Conservation (phyloP, 495 filamentous ascomycete species). For the Xylaria curta region DNA sequence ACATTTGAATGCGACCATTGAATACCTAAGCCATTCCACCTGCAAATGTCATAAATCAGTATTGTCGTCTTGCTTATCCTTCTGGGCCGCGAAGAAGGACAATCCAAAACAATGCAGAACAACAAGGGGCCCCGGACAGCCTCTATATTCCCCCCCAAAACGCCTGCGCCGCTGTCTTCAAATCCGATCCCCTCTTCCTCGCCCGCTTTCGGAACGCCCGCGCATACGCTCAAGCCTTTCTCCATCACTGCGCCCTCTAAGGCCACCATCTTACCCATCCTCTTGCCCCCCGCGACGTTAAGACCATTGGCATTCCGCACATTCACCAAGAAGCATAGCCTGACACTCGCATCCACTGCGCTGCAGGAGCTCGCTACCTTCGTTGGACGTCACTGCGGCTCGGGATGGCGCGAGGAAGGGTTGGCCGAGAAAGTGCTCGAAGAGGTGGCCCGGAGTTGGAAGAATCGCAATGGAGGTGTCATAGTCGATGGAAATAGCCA, state of each 20-base stretch:
- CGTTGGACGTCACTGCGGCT: slow-evolving; percentile 90
- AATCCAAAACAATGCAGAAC: slow-evolving; percentile 33
- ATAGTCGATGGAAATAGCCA: slow-evolving; percentile 85
- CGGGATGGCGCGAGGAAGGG: slow-evolving; percentile 95
- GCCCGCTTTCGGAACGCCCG: slow-evolving; percentile 84
- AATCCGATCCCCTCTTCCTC: slow-evolving; percentile 84
- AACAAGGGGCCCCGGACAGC: slow-evolving; percentile 41
- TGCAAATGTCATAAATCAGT: slow-evolving; percentile 4
- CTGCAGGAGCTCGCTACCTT: slow-evolving; percentile 84
- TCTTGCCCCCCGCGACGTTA: slow-evolving; percentile 84
- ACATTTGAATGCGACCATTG: not conserved
- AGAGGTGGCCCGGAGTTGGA: slow-evolving; percentile 89
- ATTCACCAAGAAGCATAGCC: slow-evolving; percentile 96
- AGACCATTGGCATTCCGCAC: slow-evolving; percentile 93
- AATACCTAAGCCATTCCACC: not conserved
- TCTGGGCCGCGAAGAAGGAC: not conserved
- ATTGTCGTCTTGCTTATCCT: not conserved
- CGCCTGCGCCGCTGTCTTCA: slow-evolving; percentile 34
- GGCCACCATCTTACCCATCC: slow-evolving; percentile 82
- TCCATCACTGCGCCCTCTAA: slow-evolving; percentile 60
- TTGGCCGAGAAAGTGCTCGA: slow-evolving; percentile 91
- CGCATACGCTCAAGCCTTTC: slow-evolving; percentile 71
- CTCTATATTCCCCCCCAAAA: slow-evolving; percentile 50
- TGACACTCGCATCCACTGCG: slow-evolving; percentile 89
- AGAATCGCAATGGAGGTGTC: slow-evolving; percentile 78